Conservation (phyloP, 164 flowering plant genomes). For the Echeveria elegans region DNA sequence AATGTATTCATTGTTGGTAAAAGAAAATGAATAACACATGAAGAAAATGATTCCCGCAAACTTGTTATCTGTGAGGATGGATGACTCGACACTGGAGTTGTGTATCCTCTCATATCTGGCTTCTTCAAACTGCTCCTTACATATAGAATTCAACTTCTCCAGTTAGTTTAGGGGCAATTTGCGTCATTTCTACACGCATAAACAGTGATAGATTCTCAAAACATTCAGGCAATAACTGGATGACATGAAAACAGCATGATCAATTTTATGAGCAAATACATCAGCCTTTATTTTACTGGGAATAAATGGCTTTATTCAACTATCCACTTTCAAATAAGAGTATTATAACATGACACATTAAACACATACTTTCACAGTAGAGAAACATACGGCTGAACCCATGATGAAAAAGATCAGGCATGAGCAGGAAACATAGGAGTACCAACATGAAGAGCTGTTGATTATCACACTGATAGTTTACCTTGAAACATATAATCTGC, state of each 20-base stretch:
- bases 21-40: neutral
- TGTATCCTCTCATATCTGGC: slow-evolving; percentile 12
- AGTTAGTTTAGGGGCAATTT: slow-evolving; percentile 32
- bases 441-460: neutral
- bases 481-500: slow-evolving; percentile 45
- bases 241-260: neutral
- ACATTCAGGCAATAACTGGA: neutral
- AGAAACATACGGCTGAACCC: neutral
- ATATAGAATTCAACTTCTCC: slow-evolving; percentile 22
- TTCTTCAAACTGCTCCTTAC: slow-evolving; percentile 14
- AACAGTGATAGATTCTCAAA: no score
- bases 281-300: neutral
- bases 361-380: neutral
- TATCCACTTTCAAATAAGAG: neutral
- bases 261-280: neutral
- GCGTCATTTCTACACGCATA: slow-evolving; percentile 26
- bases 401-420: neutral
- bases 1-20: neutral
- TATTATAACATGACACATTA: no score
- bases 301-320: neutral
- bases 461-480: slow-evolving; percentile 14
- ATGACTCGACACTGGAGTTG: slow-evolving; percentile 12
- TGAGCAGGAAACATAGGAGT: neutral
- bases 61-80: neutral
- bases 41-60: neutral